Evolutionary conservation across 2,329 filamentous ascomycete genomes (phyloP), one percentile per base, ranked within the genome.

Genomic region (Ophiocordyceps camponoti-saundersi): DNA sequence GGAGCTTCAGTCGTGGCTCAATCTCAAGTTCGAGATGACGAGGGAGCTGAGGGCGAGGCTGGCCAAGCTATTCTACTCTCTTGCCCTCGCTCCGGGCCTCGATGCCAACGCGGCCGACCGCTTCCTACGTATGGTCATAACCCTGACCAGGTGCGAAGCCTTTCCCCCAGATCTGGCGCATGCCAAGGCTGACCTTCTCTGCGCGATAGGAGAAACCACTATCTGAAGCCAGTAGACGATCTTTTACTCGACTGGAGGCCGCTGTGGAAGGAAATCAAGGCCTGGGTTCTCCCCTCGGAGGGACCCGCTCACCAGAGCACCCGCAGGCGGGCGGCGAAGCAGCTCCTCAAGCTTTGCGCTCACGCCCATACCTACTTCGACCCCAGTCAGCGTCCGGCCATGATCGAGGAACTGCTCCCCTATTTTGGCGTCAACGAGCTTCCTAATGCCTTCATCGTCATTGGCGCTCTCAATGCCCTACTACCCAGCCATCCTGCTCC

Each of bases 51-150:
- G 93, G 48, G 80, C 88, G 44, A 86, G 79, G 63, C 76, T 98
- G 29, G 85, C 92, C 29, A 85, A 82, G 66, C 73, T 98, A 36
- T 98, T 95, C 67, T 98, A 95, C 65, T 88, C 95, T 66, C 81
- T 98, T 49, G 76, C 87, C 6, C 73, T 98, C 50, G 86, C 92
- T 26, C 92, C 90, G 0, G 92, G 93, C 3, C 72, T 98, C 48
- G 90, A 96, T 58, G 75, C 77, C 46, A 74, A 73, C 49, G 80
- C 89, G 10, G 77, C 87, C 5, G 93, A 98, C 65, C 79, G 90
- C 49, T 98, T 98, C 61, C 77, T 90, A 43, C 92, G 86, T 70
- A 96, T 96, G 89, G 90, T 96, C 58, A 84, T 95, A 64, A 80
- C 86, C 12, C 68, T 98, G 55, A 94, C 89, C n/a, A 93, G 92